Percentiles rank a stretch among this genome's conserved stretches.
phyloP scores from a whole-genome alignment of 1,139 yeast species.

The Saccharomyces hybrid region DNA sequence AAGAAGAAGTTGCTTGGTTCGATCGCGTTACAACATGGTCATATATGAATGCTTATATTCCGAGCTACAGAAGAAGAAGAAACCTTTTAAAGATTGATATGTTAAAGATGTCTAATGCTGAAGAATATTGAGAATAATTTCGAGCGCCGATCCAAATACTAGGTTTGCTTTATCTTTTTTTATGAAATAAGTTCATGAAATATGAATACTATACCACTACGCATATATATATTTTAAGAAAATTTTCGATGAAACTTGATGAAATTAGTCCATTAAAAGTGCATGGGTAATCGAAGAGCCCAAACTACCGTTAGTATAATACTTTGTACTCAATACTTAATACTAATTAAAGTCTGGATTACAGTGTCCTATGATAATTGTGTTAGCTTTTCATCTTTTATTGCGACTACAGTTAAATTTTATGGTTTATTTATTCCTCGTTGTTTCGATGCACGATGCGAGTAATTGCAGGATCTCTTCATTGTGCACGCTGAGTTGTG shows the following conservation, averaged over 20 bases:
- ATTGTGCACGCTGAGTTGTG: background rate
- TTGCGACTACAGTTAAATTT: background rate
- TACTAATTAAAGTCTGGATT: background rate
- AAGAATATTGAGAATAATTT: background rate
- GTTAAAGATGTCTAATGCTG: background rate
- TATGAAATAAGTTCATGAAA: background rate
- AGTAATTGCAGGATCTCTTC: background rate
- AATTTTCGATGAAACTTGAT: background rate
- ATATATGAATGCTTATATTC: constrained; percentile 11
- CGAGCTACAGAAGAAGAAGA: constrained; percentile 3
- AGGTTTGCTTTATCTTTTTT: background rate
- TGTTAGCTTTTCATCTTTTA: background rate
- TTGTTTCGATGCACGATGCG: background rate
- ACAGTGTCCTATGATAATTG: background rate
- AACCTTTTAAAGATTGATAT: background rate
- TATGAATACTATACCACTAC: background rate
- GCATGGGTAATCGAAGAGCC: background rate
- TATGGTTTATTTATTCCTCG: background rate
- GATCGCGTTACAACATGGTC: constrained; percentile 13
- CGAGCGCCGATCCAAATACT: background rate
- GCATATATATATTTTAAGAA: background rate
- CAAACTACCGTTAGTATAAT: background rate
- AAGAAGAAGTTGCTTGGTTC: constrained; percentile 10
- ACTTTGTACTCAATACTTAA: background rate
- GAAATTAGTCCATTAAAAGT: background rate